phyloP scores from a whole-genome alignment of 2,329 filamentous ascomycete genomes.

The Hypoxylon sp. region DNA sequence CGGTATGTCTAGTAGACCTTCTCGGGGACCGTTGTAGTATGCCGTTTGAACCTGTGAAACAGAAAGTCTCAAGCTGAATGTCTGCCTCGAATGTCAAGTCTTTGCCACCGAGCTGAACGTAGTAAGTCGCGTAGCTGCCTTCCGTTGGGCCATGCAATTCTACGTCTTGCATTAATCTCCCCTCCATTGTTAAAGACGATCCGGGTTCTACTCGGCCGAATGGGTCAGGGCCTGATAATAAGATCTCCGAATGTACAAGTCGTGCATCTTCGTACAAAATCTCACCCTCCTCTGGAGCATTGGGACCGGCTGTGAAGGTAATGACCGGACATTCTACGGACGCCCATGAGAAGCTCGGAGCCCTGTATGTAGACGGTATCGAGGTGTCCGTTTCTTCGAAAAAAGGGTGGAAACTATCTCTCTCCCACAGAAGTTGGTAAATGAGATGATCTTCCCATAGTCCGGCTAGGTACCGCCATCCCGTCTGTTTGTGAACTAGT shows the following conservation, averaged over 20 bases:
- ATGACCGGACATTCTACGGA: slow-evolving; percentile 8
- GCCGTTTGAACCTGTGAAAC: slow-evolving; percentile 5
- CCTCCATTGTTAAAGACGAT: slow-evolving; percentile 17
- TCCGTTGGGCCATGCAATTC: neutral
- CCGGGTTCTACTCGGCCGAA: slow-evolving; percentile 16
- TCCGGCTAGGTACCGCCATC: slow-evolving; percentile 24
- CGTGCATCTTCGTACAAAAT: slow-evolving; percentile 8
- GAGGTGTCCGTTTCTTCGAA: neutral
- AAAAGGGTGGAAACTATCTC: neutral
- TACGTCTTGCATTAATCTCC: slow-evolving; percentile 16
- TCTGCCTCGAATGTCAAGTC: slow-evolving; percentile 3
- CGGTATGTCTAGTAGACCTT: slow-evolving; percentile 9
- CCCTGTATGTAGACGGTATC: slow-evolving; percentile 5
- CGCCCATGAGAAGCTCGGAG: slow-evolving; percentile 28
- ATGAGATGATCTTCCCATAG: slow-evolving; percentile 23
- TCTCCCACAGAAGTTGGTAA: slow-evolving; percentile 14
- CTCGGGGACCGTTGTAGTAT: slow-evolving; percentile 9
- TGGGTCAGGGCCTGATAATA: slow-evolving; percentile 9
- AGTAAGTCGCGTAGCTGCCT: neutral
- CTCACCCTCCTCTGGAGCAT: neutral
- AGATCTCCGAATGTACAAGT: slow-evolving; percentile 6
- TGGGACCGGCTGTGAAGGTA: neutral
- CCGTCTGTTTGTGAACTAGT: slow-evolving; percentile 8
- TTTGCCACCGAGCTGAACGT: neutral
- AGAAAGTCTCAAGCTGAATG: slow-evolving; percentile 16